These are phyloP conservation scores for Lyophyllum decastes DNA, from an alignment of 768 basidiomycete genomes.

Conservation along the genomic window DNA sequence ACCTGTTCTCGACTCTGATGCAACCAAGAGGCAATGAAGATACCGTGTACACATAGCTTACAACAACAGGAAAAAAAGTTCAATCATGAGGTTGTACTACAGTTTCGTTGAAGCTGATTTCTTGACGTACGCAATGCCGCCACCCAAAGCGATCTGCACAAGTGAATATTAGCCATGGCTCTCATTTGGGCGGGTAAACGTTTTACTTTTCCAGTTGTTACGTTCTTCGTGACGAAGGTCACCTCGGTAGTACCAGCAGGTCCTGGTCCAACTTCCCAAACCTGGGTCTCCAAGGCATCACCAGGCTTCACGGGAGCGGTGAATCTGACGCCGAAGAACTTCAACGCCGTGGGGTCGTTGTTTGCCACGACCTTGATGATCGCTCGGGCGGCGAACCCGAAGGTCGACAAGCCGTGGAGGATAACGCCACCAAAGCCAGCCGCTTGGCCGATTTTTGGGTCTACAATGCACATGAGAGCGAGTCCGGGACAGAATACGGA, in stretches of 20 bases:
- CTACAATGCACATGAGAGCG: slow-evolving; percentile 32
- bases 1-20: no score
- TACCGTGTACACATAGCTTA: not conserved
- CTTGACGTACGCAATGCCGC: slow-evolving; percentile 64
- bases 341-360: slow-evolving; percentile 61
- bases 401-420: slow-evolving; percentile 81
- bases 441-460: slow-evolving; percentile 70
- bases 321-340: slow-evolving; percentile 73
- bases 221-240: slow-evolving; percentile 61
- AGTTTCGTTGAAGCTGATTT: slow-evolving; percentile 36
- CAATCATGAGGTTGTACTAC: slow-evolving; percentile 5
- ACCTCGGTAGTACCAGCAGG: slow-evolving; percentile 61
- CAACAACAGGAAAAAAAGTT: not conserved
- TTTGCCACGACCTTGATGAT: slow-evolving; percentile 65
- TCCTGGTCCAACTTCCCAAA: slow-evolving; percentile 76
- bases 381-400: slow-evolving; percentile 80
- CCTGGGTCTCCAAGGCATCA: slow-evolving; percentile 73
- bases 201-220: slow-evolving; percentile 58
- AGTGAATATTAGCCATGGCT: not conserved
- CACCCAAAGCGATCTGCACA: slow-evolving; percentile 51
- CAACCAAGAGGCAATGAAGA: not conserved
- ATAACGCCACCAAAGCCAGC: slow-evolving; percentile 85
- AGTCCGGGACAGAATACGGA: not conserved
- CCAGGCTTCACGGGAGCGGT: slow-evolving; percentile 85
- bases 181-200: not conserved